Percentiles rank a stretch among this genome's conserved stretches.
These are phyloP conservation scores for Malassezia yamatoensis DNA, from an alignment of 1,284 basidiomycete species.

Conservation along the genomic window DNA sequence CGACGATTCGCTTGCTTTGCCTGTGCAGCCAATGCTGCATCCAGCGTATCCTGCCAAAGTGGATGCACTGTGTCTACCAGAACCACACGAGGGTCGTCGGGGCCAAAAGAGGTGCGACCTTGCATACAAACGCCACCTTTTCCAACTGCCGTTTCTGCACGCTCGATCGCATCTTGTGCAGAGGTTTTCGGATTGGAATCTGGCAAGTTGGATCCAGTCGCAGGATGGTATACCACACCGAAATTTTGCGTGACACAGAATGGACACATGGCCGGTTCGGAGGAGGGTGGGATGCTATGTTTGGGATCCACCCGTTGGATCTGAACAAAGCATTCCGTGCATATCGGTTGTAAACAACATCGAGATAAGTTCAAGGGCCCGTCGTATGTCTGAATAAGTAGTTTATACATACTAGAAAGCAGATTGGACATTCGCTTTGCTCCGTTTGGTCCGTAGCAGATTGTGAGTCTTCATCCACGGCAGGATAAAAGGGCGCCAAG, in stretches of 20 bases:
- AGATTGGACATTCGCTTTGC: conserved; percentile 92
- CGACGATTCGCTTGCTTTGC: conserved; percentile 64
- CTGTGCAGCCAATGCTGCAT: conserved; percentile 31
- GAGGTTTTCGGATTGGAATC: neutral
- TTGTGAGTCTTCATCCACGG: conserved; percentile 71
- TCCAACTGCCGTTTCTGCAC: conserved; percentile 31
- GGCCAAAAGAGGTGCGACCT: conserved; percentile 10
- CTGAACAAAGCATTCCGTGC: conserved; percentile 97
- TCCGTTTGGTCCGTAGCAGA: conserved; percentile 57
- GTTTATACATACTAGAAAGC: conserved; percentile 72
- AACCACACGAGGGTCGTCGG: conserved; percentile 28
- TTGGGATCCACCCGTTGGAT: conserved; percentile 86
- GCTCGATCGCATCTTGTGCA: conserved; percentile 16
- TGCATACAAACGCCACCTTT: conserved; percentile 19
- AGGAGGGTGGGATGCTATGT: conserved; percentile 31
- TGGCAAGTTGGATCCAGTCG: conserved; percentile 41
- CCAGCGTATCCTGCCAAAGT: conserved; percentile 38
- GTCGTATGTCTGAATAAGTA: conserved; percentile 26
- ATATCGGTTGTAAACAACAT: conserved; percentile 96
- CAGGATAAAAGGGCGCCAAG: conserved; percentile 89
- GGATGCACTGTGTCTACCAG: conserved; percentile 40
- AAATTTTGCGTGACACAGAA: conserved; percentile 96
- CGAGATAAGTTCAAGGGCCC: conserved; percentile 70
- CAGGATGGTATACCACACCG: conserved; percentile 78
- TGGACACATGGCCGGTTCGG: conserved; percentile 66